Evolutionary conservation across 2,329 filamentous ascomycete species (phyloP), one percentile per base, ranked within the genome.

Genomic region (Scytalidium lignicola): DNA sequence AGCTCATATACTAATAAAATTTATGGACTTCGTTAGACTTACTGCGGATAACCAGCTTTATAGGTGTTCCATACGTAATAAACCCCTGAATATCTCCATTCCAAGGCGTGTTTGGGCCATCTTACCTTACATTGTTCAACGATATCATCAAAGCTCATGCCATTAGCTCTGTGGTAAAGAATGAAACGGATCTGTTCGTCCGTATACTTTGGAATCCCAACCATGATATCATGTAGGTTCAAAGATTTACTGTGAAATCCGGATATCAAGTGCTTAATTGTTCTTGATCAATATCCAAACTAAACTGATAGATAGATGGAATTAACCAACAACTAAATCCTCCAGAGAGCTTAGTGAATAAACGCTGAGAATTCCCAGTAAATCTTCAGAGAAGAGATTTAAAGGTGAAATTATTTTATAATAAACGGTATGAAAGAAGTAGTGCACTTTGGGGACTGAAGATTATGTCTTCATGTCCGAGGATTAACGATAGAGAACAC

Each of bases 141-240:
- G 18, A 48, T 48, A 20, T 51, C 6, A 8, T n/a, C 8, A 21
- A 41, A 19, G 8, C 13, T 48, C 26, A 28, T 29, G 20, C 49
- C 49, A 21, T 20, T 13, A n/a, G 17, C 28, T 26, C 43, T 51
- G 7, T 29, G 22, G 2, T 44, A n/a, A n/a, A 44, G 40, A 15
- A 51, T 44, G 21, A 45, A 45, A 17, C n/a, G 15, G 13, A 47
- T 51, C 22, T 51, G 41, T 3, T 48, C 49, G 17, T 48, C 45
- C 20, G 32, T 48, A 26, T 41, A 51, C 5, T 12, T 41, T 29
- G 29, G 28, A 5, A 32, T 32, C 18, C 49, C 49, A 3, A 41
- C 21, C 49, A 51, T 51, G 40, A 29, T 37, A 6, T 21, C 23
- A n/a, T 18, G 22, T 41, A 42, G 41, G 12, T 8, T n/a, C 19